Percentiles rank a stretch among this genome's conserved stretches.
Evolutionary conservation across 345 rosid species (phyloP).

Genomic region (Eucalyptus cloeziana): DNA sequence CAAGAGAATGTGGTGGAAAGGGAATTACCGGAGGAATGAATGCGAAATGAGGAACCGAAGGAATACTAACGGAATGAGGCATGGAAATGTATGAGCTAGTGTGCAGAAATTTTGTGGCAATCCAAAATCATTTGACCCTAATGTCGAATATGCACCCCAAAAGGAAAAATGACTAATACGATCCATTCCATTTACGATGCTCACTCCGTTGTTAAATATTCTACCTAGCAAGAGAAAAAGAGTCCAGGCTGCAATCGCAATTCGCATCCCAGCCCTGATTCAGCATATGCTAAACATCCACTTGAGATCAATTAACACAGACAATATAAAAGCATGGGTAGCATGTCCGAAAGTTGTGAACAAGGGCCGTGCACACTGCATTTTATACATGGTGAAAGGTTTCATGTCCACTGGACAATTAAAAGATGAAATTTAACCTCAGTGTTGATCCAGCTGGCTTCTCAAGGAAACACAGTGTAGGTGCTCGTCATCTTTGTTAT

Average conservation of each 20-base stretch:
- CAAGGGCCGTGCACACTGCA: not conserved
- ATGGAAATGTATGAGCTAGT: not conserved
- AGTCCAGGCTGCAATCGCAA: not conserved
- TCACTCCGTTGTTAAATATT: not conserved
- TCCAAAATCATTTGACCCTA: not conserved
- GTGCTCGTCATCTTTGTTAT: not conserved
- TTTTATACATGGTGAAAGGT: not conserved
- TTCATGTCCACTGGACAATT: not conserved
- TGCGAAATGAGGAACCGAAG: not conserved
- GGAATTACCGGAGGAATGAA: not conserved
- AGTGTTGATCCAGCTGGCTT: not conserved
- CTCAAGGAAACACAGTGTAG: not conserved
- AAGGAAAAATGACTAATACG: not conserved
- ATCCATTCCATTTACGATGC: not conserved
- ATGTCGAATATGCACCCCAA: not conserved
- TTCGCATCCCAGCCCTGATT: not conserved
- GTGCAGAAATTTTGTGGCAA: not conserved
- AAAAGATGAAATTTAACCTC: not conserved
- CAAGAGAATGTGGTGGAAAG: not conserved
- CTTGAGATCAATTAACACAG: not conserved
- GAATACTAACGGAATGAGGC: not conserved
- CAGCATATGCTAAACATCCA: not conserved
- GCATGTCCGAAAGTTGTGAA: not conserved
- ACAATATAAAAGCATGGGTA: not conserved
- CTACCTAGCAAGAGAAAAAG: not conserved